phyloP scores from a whole-genome alignment of 2,329 filamentous ascomycete genomes.

The Colletotrichum sp. region DNA sequence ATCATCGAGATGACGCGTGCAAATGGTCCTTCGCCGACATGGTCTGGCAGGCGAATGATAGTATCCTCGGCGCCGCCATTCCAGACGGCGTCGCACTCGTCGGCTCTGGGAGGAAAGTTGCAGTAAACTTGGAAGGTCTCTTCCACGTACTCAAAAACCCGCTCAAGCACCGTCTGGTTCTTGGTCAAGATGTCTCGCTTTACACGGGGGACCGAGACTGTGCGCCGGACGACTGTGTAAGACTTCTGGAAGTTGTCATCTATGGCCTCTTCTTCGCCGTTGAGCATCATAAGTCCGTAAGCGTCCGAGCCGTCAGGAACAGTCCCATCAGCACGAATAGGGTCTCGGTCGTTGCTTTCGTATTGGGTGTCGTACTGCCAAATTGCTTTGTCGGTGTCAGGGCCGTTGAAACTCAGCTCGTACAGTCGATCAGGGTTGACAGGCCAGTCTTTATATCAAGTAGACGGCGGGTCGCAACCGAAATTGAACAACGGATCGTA shows the following conservation, averaged over 20 bases:
- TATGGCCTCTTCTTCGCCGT: slow-evolving; percentile 30
- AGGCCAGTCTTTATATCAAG: slow-evolving; percentile 23
- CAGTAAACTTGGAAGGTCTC: slow-evolving; percentile 32
- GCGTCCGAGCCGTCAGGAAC: slow-evolving; percentile 26
- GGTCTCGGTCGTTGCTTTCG: slow-evolving; percentile 1
- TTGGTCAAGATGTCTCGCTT: slow-evolving; percentile 28
- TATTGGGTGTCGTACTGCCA: slow-evolving; percentile 28
- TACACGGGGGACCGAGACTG: slow-evolving; percentile 1
- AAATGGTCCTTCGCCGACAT: slow-evolving; percentile 29
- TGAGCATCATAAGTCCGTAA: slow-evolving; percentile 35
- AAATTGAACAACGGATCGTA: background rate
- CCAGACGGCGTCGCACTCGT: slow-evolving; percentile 23
- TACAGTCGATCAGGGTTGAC: slow-evolving; percentile 30
- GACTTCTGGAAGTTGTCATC: slow-evolving; percentile 26
- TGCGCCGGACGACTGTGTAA: slow-evolving; percentile 24
- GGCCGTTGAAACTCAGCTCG: slow-evolving; percentile 13
- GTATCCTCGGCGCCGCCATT: slow-evolving; percentile 26
- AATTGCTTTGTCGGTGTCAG: slow-evolving; percentile 23
- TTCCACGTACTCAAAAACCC: slow-evolving; percentile 29
- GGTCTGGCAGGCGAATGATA: slow-evolving; percentile 26
- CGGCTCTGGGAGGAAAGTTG: slow-evolving; percentile 25
- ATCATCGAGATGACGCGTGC: slow-evolving; percentile 27
- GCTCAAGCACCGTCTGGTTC: slow-evolving; percentile 29
- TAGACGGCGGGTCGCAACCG: background rate
- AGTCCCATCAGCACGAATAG: background rate